phyloP scores from a whole-genome alignment of 148 eudicot species.

The Rhododendron ferrugineum region DNA sequence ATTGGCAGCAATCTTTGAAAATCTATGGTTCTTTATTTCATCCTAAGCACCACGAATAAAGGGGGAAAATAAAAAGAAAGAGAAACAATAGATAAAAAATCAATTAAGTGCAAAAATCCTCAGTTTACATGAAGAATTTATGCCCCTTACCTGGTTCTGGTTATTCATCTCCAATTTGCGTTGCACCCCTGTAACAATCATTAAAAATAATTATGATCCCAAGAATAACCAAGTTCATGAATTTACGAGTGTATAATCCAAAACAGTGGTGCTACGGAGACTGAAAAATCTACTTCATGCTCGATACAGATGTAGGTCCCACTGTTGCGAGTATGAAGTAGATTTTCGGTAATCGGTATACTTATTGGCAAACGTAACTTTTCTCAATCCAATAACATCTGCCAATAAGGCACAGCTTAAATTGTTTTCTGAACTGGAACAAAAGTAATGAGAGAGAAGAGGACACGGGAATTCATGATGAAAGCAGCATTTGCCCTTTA shows the following conservation, averaged over 20 bases:
- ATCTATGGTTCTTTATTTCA: slow-evolving; percentile 25
- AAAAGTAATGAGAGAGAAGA: background rate
- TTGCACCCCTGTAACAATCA: slow-evolving; percentile 8
- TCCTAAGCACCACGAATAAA: slow-evolving; percentile 18
- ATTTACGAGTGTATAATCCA: background rate
- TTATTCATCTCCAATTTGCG: slow-evolving; percentile 31
- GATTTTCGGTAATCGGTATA: background rate
- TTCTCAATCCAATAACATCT: background rate
- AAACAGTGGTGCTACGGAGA: background rate
- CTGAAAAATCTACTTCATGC: background rate
- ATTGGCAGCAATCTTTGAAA: slow-evolving; percentile 18
- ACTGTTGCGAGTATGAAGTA: background rate
- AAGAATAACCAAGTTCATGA: background rate
- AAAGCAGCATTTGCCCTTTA: background rate
- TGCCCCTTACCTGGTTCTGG: slow-evolving; percentile 29
- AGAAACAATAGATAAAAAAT: background rate
- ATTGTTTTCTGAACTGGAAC: background rate
- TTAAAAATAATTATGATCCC: background rate
- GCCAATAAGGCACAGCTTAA: background rate
- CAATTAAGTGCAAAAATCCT: background rate
- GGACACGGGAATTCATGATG: background rate
- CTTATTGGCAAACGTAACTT: background rate
- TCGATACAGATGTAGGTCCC: background rate
- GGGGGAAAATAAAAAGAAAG: background rate
- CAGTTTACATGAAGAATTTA: background rate